Percentiles rank a stretch among this genome's conserved stretches.
Evolutionary conservation across 139 green algal genomes (phyloP).

Genomic region (Picochlorum sp.): DNA sequence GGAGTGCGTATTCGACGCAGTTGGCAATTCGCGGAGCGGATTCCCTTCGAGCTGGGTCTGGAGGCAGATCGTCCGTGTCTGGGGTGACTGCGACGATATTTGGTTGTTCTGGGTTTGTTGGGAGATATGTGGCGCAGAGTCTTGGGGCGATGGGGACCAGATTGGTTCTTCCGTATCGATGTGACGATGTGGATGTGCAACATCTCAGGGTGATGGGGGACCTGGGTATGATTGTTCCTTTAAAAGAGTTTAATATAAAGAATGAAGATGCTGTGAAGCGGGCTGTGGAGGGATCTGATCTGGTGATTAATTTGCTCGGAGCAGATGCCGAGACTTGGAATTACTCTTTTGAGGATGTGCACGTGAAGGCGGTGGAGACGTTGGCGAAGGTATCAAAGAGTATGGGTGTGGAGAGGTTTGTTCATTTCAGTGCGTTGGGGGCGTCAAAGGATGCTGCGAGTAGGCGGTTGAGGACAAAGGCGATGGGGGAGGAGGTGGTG

Average conservation of each 20-base stretch:
- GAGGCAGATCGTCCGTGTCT: constrained; percentile 57
- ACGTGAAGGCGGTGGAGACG: constrained; percentile 36
- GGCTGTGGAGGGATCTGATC: constrained; percentile 56
- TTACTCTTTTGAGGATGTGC: constrained; percentile 77
- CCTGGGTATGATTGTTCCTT: constrained; percentile 62
- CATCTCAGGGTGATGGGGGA: constrained; percentile 95
- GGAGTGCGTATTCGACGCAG: constrained; percentile 10
- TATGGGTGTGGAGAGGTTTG: constrained; percentile 49
- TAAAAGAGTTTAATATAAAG: constrained; percentile 40
- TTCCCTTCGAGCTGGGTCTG: constrained; percentile 36
- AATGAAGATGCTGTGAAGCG: constrained; percentile 65
- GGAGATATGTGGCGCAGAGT: constrained; percentile 82
- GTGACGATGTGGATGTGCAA: constrained; percentile 69
- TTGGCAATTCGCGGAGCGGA: constrained; percentile 25
- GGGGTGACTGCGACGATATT: constrained; percentile 91
- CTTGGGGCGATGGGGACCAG: constrained; percentile 66
- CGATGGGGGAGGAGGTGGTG: constrained; percentile 51
- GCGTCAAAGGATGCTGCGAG: constrained; percentile 50
- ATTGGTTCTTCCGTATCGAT: constrained; percentile 80
- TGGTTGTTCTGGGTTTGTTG: constrained; percentile 88
- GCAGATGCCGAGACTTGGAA: constrained; percentile 85
- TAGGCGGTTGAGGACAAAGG: constrained; percentile 71
- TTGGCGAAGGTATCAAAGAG: constrained; percentile 46
- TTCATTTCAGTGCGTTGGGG: constrained; percentile 71
- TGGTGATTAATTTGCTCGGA: constrained; percentile 93